Evolutionary conservation across 2,329 filamentous ascomycete genomes (phyloP).

Genomic region (Curvularia hawaiiensis): DNA sequence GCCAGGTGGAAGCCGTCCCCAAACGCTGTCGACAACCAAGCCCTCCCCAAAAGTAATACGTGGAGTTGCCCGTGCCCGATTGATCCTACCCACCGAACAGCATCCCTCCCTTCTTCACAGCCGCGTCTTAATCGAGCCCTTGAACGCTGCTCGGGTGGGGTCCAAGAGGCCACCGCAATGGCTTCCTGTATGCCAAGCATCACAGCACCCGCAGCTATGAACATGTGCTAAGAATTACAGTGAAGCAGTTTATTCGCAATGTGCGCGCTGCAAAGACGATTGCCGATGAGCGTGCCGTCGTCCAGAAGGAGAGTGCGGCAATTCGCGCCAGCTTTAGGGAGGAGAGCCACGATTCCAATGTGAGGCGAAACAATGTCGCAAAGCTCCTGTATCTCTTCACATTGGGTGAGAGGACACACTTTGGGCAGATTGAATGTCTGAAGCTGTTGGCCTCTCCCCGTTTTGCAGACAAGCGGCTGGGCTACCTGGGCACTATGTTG

Average conservation of each 20-base stretch:
- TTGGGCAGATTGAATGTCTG: constrained; percentile 98
- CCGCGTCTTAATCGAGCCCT: constrained; percentile 19
- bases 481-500: constrained; percentile 94
- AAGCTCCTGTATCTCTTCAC: constrained; percentile 99
- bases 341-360: constrained; percentile 88
- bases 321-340: constrained; percentile 98
- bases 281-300: constrained; percentile 96
- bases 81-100: not conserved
- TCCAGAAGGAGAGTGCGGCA: constrained; percentile 97
- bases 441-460: constrained; percentile 96
- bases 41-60: constrained; percentile 14
- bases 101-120: constrained; percentile 4
- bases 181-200: constrained; percentile 59
- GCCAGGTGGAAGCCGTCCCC: constrained; percentile 28
- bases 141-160: constrained; percentile 50
- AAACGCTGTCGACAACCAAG: constrained; percentile 25
- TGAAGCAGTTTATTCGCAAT: constrained; percentile 99
- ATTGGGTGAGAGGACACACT: constrained; percentile 94
- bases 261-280: constrained; percentile 98
- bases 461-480: constrained; percentile 96
- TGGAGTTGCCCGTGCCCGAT: constrained; percentile 10
- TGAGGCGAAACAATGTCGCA: constrained; percentile 97
- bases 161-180: constrained; percentile 59
- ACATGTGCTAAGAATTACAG: constrained; percentile 57
- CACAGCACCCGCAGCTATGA: constrained; percentile 22